These are phyloP conservation scores for Fonsecaea monophora DNA, from an alignment of 2,329 filamentous ascomycete species.

Conservation along the genomic window DNA sequence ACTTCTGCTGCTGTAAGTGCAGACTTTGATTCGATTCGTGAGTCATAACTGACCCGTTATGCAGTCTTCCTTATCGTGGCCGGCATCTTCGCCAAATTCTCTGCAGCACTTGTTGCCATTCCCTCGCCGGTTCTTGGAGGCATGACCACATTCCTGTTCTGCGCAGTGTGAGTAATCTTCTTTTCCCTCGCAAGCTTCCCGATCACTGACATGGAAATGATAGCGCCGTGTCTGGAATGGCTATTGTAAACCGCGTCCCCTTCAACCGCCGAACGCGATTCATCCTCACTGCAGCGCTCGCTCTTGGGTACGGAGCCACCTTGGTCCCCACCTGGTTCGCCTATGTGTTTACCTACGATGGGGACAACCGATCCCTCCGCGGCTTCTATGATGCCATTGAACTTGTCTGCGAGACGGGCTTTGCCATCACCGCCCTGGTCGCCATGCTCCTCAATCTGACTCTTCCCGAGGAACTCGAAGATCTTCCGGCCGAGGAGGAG, in stretches of 20 bases:
- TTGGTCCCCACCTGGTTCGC: conserved; percentile 54
- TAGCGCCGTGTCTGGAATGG: conserved; percentile 66
- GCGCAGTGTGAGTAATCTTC: conserved; percentile 55
- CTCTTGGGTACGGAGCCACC: conserved; percentile 64
- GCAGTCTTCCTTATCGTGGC: conserved; percentile 69
- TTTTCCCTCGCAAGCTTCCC: background rate
- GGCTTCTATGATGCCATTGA: conserved; percentile 59
- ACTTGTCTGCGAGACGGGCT: conserved; percentile 71
- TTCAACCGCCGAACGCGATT: conserved; percentile 72
- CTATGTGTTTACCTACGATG: conserved; percentile 55
- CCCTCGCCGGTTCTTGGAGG: conserved; percentile 58
- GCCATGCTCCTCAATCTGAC: conserved; percentile 75
- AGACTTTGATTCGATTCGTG: background rate
- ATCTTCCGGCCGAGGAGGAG: conserved; percentile 51
- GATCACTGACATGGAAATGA: background rate
- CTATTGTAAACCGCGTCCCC: conserved; percentile 67
- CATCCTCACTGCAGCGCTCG: conserved; percentile 67
- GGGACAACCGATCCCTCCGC: conserved; percentile 72
- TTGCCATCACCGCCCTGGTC: conserved; percentile 71
- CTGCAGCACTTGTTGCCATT: conserved; percentile 71
- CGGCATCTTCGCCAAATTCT: conserved; percentile 74
- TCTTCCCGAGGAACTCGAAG: conserved; percentile 77
- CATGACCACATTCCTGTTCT: conserved; percentile 70
- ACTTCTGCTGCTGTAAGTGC: conserved; percentile 60
- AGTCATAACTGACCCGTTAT: conserved; percentile 12